These are phyloP conservation scores for Leptographium lundbergii DNA, from an alignment of 2,329 filamentous ascomycete genomes.

Conservation along the genomic window DNA sequence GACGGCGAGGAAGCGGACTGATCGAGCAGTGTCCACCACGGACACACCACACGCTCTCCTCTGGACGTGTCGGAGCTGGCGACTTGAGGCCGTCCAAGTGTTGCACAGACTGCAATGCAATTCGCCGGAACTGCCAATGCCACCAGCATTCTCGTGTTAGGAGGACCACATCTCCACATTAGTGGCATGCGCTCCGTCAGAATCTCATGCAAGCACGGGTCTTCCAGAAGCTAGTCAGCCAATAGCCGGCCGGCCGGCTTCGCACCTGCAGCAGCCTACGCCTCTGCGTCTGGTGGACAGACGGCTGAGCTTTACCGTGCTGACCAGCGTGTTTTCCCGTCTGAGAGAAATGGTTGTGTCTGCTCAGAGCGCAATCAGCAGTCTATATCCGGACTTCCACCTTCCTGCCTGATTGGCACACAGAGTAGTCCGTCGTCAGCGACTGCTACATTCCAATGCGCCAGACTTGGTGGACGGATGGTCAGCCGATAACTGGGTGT, in stretches of 20 bases:
- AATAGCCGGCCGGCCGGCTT: not conserved
- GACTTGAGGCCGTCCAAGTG: not conserved
- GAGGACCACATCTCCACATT: not conserved
- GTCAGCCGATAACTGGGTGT: not conserved
- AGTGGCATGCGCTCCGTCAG: not conserved
- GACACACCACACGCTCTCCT: not conserved
- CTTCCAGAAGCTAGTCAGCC: not conserved
- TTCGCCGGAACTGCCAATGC: not conserved
- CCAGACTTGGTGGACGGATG: not conserved
- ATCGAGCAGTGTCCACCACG: not conserved
- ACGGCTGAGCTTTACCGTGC: not conserved
- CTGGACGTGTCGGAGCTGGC: not conserved
- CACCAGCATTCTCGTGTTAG: not conserved
- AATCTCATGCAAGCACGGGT: not conserved
- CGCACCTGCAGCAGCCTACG: not conserved
- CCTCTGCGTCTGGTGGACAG: not conserved
- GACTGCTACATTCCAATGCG: not conserved
- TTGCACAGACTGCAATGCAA: not conserved
- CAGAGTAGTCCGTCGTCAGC: not conserved
- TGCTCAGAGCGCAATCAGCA: not conserved
- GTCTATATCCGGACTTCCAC: not conserved
- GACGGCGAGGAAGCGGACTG: not conserved
- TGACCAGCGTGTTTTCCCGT: not conserved
- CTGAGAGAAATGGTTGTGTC: no score
- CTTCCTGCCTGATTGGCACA: not conserved